These are phyloP conservation scores for Aspergillus conjunctus DNA, from an alignment of 495 filamentous ascomycete species.

Conservation along the genomic window DNA sequence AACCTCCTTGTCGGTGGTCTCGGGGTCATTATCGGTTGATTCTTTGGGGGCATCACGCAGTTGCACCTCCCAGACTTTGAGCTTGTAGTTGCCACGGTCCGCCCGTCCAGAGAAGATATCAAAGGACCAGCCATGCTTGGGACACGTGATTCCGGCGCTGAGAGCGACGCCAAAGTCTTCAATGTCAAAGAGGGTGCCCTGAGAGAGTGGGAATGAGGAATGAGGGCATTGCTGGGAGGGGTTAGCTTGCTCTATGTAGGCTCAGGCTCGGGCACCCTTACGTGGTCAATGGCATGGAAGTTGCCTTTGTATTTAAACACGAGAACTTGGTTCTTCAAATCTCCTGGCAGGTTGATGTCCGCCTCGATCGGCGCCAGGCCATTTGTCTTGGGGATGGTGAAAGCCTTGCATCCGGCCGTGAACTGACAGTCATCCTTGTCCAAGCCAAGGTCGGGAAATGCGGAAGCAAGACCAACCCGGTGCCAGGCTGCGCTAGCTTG, in stretches of 20 bases:
- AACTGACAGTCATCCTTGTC: conserved; percentile 37
- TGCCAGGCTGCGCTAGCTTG: conserved; percentile 31
- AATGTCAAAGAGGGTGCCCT: conserved; percentile 60
- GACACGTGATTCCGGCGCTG: conserved; percentile 56
- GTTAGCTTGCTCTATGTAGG: conserved; percentile 16
- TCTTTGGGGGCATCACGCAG: conserved; percentile 39
- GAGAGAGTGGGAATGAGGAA: conserved; percentile 57
- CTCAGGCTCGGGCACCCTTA: conserved; percentile 31
- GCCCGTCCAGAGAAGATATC: conserved; percentile 57
- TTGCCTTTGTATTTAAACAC: conserved; percentile 60
- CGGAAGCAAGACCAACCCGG: conserved; percentile 49
- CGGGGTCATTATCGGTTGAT: not conserved
- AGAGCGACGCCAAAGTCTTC: conserved; percentile 59
- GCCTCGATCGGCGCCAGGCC: conserved; percentile 28
- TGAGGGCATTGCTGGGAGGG: conserved; percentile 59
- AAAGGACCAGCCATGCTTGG: conserved; percentile 65
- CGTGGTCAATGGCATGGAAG: conserved; percentile 62
- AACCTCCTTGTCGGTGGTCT: conserved; percentile 50
- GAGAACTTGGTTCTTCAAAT: conserved; percentile 58
- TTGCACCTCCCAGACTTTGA: conserved; percentile 62
- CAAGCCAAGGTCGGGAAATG: conserved; percentile 50
- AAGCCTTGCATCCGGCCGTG: conserved; percentile 56
- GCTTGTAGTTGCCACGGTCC: conserved; percentile 59
- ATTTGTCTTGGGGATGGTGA: conserved; percentile 48
- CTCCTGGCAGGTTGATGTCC: conserved; percentile 45